These are phyloP conservation scores for Talaromyces borbonicus DNA, from an alignment of 495 filamentous ascomycete species.

Conservation along the genomic window DNA sequence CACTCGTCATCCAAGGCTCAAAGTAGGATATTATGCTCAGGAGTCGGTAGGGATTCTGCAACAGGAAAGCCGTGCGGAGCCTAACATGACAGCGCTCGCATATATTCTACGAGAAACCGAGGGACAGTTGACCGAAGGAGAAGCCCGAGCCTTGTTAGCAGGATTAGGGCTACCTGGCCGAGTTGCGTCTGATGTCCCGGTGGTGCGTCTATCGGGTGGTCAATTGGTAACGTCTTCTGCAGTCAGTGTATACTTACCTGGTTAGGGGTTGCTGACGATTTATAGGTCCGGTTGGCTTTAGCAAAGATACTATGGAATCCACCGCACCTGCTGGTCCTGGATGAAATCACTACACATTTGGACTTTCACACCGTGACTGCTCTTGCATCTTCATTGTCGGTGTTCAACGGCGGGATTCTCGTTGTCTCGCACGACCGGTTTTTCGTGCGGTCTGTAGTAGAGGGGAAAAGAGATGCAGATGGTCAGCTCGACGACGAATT, in stretches of 20 bases:
- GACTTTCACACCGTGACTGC: slow-evolving; percentile 69
- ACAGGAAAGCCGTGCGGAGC: slow-evolving; percentile 28
- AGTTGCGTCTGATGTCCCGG: slow-evolving; percentile 57
- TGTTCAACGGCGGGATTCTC: slow-evolving; percentile 61
- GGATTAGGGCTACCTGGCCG: slow-evolving; percentile 57
- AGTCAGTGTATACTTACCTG: not conserved
- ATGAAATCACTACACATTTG: slow-evolving; percentile 80
- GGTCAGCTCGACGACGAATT: slow-evolving; percentile 40
- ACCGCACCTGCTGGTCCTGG: slow-evolving; percentile 67
- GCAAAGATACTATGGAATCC: slow-evolving; percentile 54
- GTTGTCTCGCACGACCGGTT: slow-evolving; percentile 72
- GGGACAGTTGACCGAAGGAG: slow-evolving; percentile 47
- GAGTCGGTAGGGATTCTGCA: slow-evolving; percentile 62
- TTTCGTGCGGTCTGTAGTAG: slow-evolving; percentile 57
- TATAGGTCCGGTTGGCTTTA: slow-evolving; percentile 61
- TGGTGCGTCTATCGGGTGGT: slow-evolving; percentile 60
- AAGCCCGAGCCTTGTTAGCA: slow-evolving; percentile 49
- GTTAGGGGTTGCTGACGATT: not conserved
- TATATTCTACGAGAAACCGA: slow-evolving; percentile 40
- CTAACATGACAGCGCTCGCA: slow-evolving; percentile 49
- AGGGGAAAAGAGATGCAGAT: slow-evolving; percentile 43
- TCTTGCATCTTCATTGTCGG: slow-evolving; percentile 51
- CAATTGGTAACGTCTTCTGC: slow-evolving; percentile 39
- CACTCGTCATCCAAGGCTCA: slow-evolving; percentile 96
- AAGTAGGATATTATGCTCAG: slow-evolving; percentile 99